Evolutionary conservation across 2,329 filamentous ascomycete genomes (phyloP).

Genomic region (Botrytis aclada): DNA sequence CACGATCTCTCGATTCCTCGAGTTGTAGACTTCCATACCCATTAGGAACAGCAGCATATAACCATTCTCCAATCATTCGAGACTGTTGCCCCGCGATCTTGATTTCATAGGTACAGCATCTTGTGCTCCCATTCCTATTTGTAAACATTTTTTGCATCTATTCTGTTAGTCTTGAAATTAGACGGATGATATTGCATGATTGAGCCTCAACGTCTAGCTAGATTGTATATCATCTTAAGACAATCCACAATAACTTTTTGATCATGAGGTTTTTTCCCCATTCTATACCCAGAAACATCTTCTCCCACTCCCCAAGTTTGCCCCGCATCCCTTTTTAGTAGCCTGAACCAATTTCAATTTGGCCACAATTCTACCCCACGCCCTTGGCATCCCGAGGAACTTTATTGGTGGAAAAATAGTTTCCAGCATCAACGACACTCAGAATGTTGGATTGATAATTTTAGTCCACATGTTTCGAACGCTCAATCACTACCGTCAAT

Average conservation of each 20-base stretch:
- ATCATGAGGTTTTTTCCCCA: slow-evolving; percentile 1
- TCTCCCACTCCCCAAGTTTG: neutral
- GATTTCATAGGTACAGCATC: slow-evolving; percentile 11
- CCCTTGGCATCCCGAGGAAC: neutral
- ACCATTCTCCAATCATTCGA: neutral
- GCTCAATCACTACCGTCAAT: neutral
- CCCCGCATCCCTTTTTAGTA: neutral
- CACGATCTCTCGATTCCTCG: no score
- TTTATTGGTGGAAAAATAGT: slow-evolving; percentile 16
- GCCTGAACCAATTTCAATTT: neutral
- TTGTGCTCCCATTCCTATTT: neutral
- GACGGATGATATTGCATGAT: neutral
- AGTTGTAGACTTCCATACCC: neutral
- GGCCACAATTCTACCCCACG: slow-evolving; percentile 12
- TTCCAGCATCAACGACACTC: slow-evolving; percentile 10
- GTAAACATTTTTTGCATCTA: neutral
- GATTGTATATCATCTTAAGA: neutral
- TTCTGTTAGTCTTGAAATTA: neutral
- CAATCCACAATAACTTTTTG: neutral
- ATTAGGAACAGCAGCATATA: neutral
- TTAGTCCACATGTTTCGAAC: neutral
- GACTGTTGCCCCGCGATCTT: slow-evolving; percentile 11
- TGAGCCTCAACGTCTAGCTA: slow-evolving; percentile 1
- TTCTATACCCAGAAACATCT: slow-evolving; percentile 2
- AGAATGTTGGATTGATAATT: neutral